These are phyloP conservation scores for Begonia masoniana DNA, from an alignment of 306 rosid species.

Conservation along the genomic window DNA sequence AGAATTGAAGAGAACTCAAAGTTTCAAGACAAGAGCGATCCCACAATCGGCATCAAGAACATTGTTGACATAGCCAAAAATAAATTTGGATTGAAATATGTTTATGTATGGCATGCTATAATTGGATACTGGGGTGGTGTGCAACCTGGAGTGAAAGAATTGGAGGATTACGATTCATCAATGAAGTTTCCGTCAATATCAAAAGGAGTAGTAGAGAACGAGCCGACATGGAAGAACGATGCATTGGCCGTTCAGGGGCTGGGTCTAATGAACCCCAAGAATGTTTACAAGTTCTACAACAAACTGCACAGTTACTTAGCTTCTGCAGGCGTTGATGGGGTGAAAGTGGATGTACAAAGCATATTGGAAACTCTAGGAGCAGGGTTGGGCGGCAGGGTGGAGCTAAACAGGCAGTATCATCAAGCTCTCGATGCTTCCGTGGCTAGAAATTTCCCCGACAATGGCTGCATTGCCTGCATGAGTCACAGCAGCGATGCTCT, in stretches of 20 bases:
- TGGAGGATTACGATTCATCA: conserved; percentile 45
- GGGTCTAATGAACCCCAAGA: conserved; percentile 61
- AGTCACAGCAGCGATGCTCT: conserved; percentile 88
- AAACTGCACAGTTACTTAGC: conserved; percentile 65
- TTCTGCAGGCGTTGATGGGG: conserved; percentile 73
- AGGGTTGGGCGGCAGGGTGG: conserved; percentile 80
- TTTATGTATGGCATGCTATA: conserved; percentile 91
- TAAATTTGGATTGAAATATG: conserved; percentile 46
- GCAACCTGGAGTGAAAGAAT: conserved; percentile 48
- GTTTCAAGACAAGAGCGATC: conserved; percentile 42
- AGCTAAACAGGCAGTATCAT: conserved; percentile 63
- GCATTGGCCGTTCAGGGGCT: conserved; percentile 43
- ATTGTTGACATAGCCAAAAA: conserved; percentile 53
- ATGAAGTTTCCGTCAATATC: conserved; percentile 45
- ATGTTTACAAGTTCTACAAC: conserved; percentile 49
- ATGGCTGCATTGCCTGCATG: conserved; percentile 90
- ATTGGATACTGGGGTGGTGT: conserved; percentile 98
- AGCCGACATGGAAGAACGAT: conserved; percentile 68
- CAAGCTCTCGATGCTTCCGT: conserved; percentile 84
- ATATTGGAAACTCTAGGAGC: conserved; percentile 69
- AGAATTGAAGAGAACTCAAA: conserved; percentile 65
- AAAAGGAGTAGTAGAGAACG: conserved; percentile 53
- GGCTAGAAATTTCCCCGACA: conserved; percentile 56
- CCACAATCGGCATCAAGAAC: conserved; percentile 39
- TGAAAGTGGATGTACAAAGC: conserved; percentile 90